These are phyloP conservation scores for Globisporangium heterothallicum DNA, from an alignment of 352 stramenopile genomes.

Conservation along the genomic window DNA sequence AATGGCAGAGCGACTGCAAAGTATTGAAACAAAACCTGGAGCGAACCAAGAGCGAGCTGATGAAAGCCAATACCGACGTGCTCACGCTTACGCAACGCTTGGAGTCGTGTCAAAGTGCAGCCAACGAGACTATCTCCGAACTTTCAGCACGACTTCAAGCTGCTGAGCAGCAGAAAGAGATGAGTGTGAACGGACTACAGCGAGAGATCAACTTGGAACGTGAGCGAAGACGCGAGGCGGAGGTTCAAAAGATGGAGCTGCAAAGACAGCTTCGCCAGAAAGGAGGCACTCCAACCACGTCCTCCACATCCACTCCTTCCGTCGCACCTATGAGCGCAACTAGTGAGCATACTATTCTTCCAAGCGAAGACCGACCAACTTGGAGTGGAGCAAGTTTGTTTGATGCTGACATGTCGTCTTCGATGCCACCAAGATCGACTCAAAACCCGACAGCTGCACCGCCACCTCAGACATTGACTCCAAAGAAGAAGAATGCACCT, in stretches of 20 bases:
- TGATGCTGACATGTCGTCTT: neutral
- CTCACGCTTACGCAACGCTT: conserved; percentile 41
- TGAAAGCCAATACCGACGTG: conserved; percentile 34
- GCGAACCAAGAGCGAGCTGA: conserved; percentile 48
- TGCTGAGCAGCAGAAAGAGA: conserved; percentile 52
- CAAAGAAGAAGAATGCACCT: conserved; percentile 4
- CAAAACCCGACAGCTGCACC: neutral
- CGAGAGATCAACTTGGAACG: conserved; percentile 55
- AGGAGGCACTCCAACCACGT: neutral
- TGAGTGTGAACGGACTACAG: conserved; percentile 27
- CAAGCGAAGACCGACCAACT: conserved; percentile 4
- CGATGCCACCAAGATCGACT: neutral
- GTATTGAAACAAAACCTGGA: conserved; percentile 46
- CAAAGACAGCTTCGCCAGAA: conserved; percentile 40
- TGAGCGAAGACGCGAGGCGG: conserved; percentile 45
- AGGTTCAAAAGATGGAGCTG: conserved; percentile 59
- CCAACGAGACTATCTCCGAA: conserved; percentile 62
- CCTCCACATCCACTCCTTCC: neutral
- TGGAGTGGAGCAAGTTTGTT: neutral
- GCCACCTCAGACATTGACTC: conserved; percentile 6
- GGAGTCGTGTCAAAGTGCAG: conserved; percentile 42
- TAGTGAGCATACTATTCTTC: neutral
- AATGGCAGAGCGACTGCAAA: conserved; percentile 42
- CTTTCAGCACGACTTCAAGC: conserved; percentile 38
- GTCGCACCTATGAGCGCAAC: neutral